Conservation (phyloP, 495 filamentous ascomycete species). For the Hyphodiscus hymeniophilus region DNA sequence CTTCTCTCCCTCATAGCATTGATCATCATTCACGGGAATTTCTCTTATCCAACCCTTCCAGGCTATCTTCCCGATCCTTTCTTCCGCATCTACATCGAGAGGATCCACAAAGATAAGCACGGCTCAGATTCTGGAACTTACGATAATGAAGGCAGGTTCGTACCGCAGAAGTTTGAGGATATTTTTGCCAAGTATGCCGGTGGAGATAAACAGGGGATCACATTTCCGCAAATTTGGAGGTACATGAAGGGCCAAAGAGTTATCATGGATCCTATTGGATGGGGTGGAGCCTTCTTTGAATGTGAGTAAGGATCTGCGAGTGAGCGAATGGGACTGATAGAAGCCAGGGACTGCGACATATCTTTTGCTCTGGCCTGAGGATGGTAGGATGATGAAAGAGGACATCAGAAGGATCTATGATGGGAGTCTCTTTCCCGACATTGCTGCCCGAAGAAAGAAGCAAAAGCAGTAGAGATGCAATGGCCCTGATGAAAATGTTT, state of each 20-base stretch:
- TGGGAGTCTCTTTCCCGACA: constrained; percentile 37
- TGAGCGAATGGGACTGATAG: not conserved
- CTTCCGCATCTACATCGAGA: constrained; percentile 41
- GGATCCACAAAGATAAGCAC: constrained; percentile 50
- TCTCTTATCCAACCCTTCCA: constrained; percentile 43
- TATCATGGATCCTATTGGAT: constrained; percentile 38
- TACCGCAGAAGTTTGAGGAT: constrained; percentile 49
- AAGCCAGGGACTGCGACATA: constrained; percentile 31
- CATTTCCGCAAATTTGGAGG: constrained; percentile 29
- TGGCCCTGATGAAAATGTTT: too few species aligned
- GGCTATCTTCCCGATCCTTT: constrained; percentile 37
- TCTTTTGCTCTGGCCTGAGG: constrained; percentile 31
- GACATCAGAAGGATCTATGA: constrained; percentile 26
- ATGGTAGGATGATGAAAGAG: constrained; percentile 26
- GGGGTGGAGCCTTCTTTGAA: constrained; percentile 30
- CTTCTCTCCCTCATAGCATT: constrained; percentile 34
- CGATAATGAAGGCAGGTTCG: constrained; percentile 46
- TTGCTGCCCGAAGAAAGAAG: too few species aligned
- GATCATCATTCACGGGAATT: constrained; percentile 39
- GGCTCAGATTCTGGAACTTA: constrained; percentile 45
- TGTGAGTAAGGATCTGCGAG: constrained; percentile 24
- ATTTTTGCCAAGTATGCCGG: constrained; percentile 45
- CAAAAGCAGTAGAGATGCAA: too few species aligned
- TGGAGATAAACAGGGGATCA: constrained; percentile 22
- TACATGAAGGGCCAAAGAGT: constrained; percentile 23